These are phyloP conservation scores for Malus hybrid DNA, from an alignment of 331 rosid species.

Conservation along the genomic window DNA sequence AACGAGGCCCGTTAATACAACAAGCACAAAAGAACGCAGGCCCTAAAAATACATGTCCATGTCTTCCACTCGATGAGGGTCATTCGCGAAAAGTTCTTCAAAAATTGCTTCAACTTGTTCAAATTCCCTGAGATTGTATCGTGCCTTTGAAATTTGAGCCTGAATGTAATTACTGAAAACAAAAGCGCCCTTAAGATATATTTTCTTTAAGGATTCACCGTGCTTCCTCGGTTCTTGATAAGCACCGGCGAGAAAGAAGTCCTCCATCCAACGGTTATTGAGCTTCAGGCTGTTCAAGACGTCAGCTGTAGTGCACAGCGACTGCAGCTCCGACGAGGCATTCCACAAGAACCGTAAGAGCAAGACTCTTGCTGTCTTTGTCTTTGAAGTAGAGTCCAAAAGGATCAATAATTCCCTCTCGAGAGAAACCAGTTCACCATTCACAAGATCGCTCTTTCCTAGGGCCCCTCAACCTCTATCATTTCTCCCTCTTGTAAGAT, in stretches of 20 bases:
- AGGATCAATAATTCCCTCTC: too few species aligned
- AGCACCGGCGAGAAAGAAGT: conserved; percentile 77
- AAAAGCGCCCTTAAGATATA: conserved; percentile 61
- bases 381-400: too few species aligned
- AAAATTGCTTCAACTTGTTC: conserved; percentile 85
- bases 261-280: conserved; percentile 87
- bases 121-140: conserved; percentile 81
- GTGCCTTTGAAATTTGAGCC: conserved; percentile 86
- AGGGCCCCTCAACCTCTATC: too few species aligned
- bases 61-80: too few species aligned
- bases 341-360: conserved; percentile 72
- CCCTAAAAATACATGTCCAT: too few species aligned
- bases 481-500: too few species aligned
- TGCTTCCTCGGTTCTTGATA: conserved; percentile 83
- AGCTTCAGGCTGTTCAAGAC: conserved; percentile 62
- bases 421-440: too few species aligned
- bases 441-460: too few species aligned
- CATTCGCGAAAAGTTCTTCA: conserved; percentile 59
- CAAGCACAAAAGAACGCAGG: too few species aligned
- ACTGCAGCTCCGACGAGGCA: conserved; percentile 86
- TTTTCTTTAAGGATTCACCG: conserved; percentile 52
- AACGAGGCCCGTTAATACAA: too few species aligned
- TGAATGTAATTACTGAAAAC: conserved; percentile 69
- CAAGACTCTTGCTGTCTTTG: conserved; percentile 1
- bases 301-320: conserved; percentile 62